Base-by-base conservation (phyloP, 129 eudicot genomes). In the Mikania micrantha region DNA sequence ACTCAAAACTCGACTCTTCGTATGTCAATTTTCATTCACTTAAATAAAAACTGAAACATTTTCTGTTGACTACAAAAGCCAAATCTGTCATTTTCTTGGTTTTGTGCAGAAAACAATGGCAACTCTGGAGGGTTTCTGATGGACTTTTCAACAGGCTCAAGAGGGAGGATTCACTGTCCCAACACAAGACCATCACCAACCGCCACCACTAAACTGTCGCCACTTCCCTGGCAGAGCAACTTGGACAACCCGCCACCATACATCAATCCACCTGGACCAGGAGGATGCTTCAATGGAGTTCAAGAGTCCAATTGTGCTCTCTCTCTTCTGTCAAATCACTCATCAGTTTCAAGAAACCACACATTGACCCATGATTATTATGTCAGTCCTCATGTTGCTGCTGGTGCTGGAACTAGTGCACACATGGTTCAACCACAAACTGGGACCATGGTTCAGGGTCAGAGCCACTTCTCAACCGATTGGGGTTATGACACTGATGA, bases 301-400 rank as follows among this genome's bases (percentile, higher is more conserved):
- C 66, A 87, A 7, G 90, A 84, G 86, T 84, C 92, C 71, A 79
- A 75, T 74, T 77, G 95, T 93, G 99, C 96, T 93, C 96, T 83
- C 96, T 93, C 99, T 93, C 96, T 93, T 93, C 99, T 93, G 99
- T 93, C 99, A 93, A 86, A 78, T 85, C 90, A 93, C 54, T 71
- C 89, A 36, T 81, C 92, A 74, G 83, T 73, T 82, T 87, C 93
- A 67, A 74, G 83, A 72, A 75, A 53, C 80, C 91, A 72, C 7
- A 20, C 87, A 60, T 52, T 82, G 65, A 76, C 77, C 79, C 95
- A 77, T 29, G 91, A 79, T 69, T 79, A 71, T 77, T 83, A 77
- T 44, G 73, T 82, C 28, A 81, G 83, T 60, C 28, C 84, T 54
- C 69, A 78, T 44, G 65, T 45, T 25, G 84, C 70, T 63, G 80